Conservation (phyloP, 352 stramenopile species). For the Globisporangium viniferum region DNA sequence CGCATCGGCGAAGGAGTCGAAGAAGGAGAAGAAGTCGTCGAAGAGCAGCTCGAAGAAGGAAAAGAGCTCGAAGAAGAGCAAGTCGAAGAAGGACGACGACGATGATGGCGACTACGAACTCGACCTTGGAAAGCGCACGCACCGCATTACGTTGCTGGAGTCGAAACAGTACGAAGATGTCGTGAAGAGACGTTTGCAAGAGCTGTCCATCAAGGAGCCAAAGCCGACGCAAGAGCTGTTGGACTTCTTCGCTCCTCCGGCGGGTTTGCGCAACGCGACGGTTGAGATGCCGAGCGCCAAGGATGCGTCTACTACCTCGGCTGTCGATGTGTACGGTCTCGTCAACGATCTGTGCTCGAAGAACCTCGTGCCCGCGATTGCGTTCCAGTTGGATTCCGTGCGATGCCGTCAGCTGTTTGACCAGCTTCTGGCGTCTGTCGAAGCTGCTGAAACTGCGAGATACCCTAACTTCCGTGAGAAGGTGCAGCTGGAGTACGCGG, state of each 20-base stretch:
- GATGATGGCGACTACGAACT: conserved; percentile 62
- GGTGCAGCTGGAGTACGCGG: conserved; percentile 89
- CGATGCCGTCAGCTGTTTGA: conserved; percentile 87
- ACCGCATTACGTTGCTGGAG: conserved; percentile 96
- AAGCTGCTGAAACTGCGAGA: conserved; percentile 64
- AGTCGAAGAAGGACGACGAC: conserved; percentile 67
- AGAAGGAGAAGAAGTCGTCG: conserved; percentile 33
- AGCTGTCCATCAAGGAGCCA: conserved; percentile 86
- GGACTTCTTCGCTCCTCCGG: conserved; percentile 70
- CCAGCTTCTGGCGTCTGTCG: conserved; percentile 65
- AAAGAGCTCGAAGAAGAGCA: conserved; percentile 64
- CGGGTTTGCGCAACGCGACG: conserved; percentile 59
- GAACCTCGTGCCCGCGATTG: conserved; percentile 77
- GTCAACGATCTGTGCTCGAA: conserved; percentile 61
- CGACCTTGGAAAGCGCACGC: conserved; percentile 66
- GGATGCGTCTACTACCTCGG: conserved; percentile 51
- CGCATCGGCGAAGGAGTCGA: conserved; percentile 11
- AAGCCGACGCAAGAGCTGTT: conserved; percentile 85
- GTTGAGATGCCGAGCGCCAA: conserved; percentile 47
- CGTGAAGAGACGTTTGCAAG: conserved; percentile 92
- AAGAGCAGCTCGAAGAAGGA: conserved; percentile 34
- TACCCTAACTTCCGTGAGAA: conserved; percentile 92
- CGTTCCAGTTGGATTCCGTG: conserved; percentile 87
- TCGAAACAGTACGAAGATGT: conserved; percentile 97
- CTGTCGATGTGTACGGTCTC: conserved; percentile 65